Evolutionary conservation across 495 filamentous ascomycete species (phyloP), one percentile per base, ranked within the genome.

Genomic region (Penicillium dipodomyicola): DNA sequence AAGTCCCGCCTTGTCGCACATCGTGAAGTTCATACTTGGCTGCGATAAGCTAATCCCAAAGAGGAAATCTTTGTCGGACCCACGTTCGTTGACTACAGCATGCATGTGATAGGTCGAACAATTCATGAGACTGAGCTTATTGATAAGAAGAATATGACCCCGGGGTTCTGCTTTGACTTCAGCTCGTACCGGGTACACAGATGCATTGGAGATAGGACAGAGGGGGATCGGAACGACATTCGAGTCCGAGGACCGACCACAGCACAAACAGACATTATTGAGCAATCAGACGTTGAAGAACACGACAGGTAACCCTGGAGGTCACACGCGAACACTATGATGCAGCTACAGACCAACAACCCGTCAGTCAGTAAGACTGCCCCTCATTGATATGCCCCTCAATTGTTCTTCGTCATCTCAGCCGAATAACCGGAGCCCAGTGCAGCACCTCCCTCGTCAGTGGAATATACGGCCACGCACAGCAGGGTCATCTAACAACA

Each of bases 31-130:
- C 30, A 50, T 44, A 58, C 50, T 62, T 64, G 54, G 56, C 49
- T 22, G 23, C 12, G 30, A 44, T 37, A 50, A 32, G 40, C 66
- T 64, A 68, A 27, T 22, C 66, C 59, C 47, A 25, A 68, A 67
- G 54, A 50, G 66, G 66, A 64, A 67, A 60, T 60, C 46, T 67
- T 68, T 67, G 66, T 68, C 66, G 66, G 66, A 64, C 64, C 66
- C 66, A 67, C 60, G 14, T 41, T 41, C 25, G 1, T 35, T 1
- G 39, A 22, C 37, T 15, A n/a, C 25, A 33, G n/a, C 49, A 11
- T 32, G 7, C 5, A 52, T 30, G 3, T 40, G 50, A 52, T 52
- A 42, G 50, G 50, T 10, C n/a, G 33, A 9, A 40, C 0, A 32
- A 10, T 15, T 5, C 25, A 19, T 9, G 5, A 19, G 22, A 43